A percentile compares a stretch with the other conserved stretches of the same genome.
Evolutionary conservation across 163 green algal genomes (phyloP).

Genomic region (Chlorella variabilis): DNA sequence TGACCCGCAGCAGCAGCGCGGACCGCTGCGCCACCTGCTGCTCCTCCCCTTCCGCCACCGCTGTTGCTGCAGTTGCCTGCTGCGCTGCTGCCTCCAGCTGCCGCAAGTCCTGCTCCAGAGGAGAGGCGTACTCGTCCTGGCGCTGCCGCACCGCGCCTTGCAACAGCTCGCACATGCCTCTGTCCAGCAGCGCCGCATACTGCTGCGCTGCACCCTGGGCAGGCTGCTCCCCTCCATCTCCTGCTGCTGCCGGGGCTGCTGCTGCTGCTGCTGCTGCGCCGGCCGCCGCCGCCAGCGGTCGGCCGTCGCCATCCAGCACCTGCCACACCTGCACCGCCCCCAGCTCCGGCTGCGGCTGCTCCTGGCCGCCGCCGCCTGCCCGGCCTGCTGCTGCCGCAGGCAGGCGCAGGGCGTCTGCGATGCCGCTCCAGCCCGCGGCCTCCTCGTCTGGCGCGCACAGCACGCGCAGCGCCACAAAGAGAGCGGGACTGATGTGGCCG

Average conservation of each 20-base stretch:
- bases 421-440: not conserved
- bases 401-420: constrained; percentile 22
- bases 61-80: constrained; percentile 22
- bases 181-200: not conserved
- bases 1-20: constrained; percentile 15
- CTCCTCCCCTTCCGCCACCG: constrained; percentile 17
- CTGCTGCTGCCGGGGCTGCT: not conserved
- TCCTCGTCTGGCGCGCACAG: constrained; percentile 34
- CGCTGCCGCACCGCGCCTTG: not conserved
- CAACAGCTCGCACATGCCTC: constrained; percentile 11
- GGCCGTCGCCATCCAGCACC: constrained; percentile 1
- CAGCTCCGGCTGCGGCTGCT: not conserved
- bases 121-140: not conserved
- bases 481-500: constrained; percentile 50
- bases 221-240: not conserved
- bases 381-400: not conserved
- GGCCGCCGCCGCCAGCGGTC: not conserved
- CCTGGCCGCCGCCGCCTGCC: not conserved
- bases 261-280: not conserved
- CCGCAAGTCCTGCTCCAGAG: constrained; percentile 10
- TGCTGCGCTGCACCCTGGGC: not conserved
- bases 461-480: constrained; percentile 53
- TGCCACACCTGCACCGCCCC: constrained; percentile 17
- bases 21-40: constrained; percentile 12
- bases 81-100: not conserved